Percentiles rank a stretch among this genome's conserved stretches.
Evolutionary conservation across 805 yeast genomes (phyloP).

Genomic region (Wickerhamiella spandovensis): DNA sequence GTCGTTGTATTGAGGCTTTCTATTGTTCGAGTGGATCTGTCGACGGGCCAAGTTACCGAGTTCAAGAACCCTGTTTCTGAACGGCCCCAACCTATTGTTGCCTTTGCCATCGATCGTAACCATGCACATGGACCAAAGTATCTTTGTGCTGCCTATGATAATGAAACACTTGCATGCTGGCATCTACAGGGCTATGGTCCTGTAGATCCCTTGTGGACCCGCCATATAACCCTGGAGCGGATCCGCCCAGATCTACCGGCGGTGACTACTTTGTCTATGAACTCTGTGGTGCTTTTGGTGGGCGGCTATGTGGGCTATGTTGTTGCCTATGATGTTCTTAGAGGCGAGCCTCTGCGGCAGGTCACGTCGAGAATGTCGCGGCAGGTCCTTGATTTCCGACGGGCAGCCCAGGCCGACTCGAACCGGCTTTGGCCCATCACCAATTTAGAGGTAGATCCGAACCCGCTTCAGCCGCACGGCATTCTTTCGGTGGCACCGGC

Average conservation of each 20-base stretch:
- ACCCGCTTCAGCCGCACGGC: constrained; percentile 21
- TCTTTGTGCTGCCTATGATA: constrained; percentile 6
- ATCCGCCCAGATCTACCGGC: constrained; percentile 5
- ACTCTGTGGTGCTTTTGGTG: constrained; percentile 20
- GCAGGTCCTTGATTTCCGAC: constrained; percentile 16
- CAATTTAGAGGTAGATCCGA: constrained; percentile 20
- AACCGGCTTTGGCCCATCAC: constrained; percentile 17
- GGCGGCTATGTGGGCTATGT: constrained; percentile 19
- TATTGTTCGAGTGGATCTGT: constrained; percentile 6
- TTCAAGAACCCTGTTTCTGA: constrained; percentile 3
- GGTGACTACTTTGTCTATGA: constrained; percentile 20
- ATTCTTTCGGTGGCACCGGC: constrained; percentile 19
- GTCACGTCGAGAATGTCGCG: constrained; percentile 20
- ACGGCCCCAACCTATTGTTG: constrained; percentile 1
- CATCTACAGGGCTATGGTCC: constrained; percentile 2
- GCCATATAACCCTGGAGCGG: not conserved
- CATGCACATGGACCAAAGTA: constrained; percentile 5
- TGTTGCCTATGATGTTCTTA: constrained; percentile 18
- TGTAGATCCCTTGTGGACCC: not conserved
- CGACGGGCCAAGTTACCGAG: not conserved
- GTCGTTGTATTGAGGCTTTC: constrained; percentile 2
- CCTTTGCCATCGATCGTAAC: constrained; percentile 11
- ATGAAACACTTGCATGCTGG: constrained; percentile 8
- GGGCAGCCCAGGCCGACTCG: constrained; percentile 10
- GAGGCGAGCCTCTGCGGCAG: constrained; percentile 18